phyloP scores from a whole-genome alignment of 2,329 filamentous ascomycete species.

The Tricladium varicosporioides region DNA sequence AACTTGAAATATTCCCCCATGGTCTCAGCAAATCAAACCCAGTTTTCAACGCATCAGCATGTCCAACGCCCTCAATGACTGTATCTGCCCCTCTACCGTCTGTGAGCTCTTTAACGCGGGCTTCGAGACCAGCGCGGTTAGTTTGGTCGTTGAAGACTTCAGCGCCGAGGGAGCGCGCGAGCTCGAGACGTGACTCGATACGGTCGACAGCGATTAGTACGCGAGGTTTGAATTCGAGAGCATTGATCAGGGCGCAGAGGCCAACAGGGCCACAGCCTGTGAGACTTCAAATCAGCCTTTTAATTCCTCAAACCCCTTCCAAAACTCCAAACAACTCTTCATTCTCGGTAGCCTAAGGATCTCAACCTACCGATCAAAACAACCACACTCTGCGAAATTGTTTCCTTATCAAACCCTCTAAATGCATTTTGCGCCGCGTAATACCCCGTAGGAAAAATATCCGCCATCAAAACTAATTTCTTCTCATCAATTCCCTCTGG shows the following conservation, averaged over 20 bases:
- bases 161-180: slow-evolving; percentile 72
- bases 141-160: slow-evolving; percentile 78
- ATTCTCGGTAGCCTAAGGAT: too few species aligned
- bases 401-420: slow-evolving; percentile 52
- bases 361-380: slow-evolving; percentile 60
- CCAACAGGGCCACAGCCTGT: slow-evolving; percentile 76
- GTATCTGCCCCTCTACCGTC: slow-evolving; percentile 81
- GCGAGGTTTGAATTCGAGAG: slow-evolving; percentile 72
- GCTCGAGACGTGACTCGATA: slow-evolving; percentile 69
- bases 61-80: slow-evolving; percentile 75
- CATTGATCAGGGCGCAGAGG: slow-evolving; percentile 77
- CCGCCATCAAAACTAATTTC: slow-evolving; percentile 81
- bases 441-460: slow-evolving; percentile 87
- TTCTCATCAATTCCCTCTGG: slow-evolving; percentile 70
- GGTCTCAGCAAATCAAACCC: slow-evolving; percentile 70
- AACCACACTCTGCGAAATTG: slow-evolving; percentile 65
- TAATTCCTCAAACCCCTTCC: too few species aligned
- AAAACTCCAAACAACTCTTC: too few species aligned
- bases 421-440: slow-evolving; percentile 81
- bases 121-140: slow-evolving; percentile 60
- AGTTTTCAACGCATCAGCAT: slow-evolving; percentile 65
- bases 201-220: slow-evolving; percentile 78
- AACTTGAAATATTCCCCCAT: slow-evolving; percentile 71
- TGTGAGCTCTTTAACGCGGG: slow-evolving; percentile 71
- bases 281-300: too few species aligned